These are phyloP conservation scores for Eragrostis nindensis DNA, from an alignment of 176 grass and related monocot species.

Conservation along the genomic window DNA sequence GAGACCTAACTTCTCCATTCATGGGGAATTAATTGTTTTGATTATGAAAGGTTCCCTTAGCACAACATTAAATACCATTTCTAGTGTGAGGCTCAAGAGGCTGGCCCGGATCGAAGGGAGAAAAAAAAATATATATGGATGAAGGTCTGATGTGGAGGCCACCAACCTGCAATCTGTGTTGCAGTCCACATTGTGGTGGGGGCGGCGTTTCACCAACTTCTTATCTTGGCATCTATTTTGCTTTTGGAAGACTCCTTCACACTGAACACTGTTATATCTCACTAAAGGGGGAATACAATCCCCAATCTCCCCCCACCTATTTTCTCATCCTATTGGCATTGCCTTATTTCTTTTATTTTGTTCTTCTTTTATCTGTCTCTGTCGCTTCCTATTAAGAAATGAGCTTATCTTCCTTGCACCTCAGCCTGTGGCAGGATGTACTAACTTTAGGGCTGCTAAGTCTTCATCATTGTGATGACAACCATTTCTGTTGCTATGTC, in stretches of 20 bases:
- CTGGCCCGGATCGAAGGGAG: constrained; percentile 15
- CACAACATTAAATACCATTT: constrained; percentile 44
- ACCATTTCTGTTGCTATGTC: constrained; percentile 13
- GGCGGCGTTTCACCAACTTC: constrained; percentile 19
- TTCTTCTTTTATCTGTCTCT: background rate
- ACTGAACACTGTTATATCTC: constrained; percentile 24
- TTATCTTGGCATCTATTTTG: constrained; percentile 40
- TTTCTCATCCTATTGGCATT: background rate
- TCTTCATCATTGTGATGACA: constrained; percentile 1
- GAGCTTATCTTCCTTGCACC: constrained; percentile 22
- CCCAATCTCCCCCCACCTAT: background rate
- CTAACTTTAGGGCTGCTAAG: constrained; percentile 31
- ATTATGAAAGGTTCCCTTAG: constrained; percentile 26
- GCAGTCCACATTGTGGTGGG: constrained; percentile 38
- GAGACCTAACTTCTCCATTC: constrained; percentile 63
- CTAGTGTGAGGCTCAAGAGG: constrained; percentile 7
- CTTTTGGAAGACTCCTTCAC: constrained; percentile 13
- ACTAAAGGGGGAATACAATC: constrained; percentile 8
- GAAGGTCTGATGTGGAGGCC: constrained; percentile 47
- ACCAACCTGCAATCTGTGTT: constrained; percentile 40
- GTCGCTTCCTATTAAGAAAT: background rate
- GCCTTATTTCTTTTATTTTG: background rate
- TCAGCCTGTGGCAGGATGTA: constrained; percentile 28
- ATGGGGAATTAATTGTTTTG: constrained; percentile 33
- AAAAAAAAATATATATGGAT: constrained; percentile 21